Conservation (phyloP, 1,139 yeast genomes). For the Chernovozyma sophiae-reginae region DNA sequence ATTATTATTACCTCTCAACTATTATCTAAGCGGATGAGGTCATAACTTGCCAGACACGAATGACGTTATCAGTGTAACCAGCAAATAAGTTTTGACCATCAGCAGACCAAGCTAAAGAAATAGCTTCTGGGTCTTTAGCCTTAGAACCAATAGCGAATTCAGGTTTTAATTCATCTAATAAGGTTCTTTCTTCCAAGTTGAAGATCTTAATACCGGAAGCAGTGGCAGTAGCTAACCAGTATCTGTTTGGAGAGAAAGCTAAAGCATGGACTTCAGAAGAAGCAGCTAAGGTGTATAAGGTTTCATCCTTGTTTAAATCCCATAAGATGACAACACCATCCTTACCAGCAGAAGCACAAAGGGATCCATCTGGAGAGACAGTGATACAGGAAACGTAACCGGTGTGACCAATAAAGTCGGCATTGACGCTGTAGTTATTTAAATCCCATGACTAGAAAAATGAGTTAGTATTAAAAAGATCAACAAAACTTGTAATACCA, state of each 20-base stretch:
- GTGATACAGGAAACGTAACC: constrained; percentile 98
- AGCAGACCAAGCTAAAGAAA: constrained; percentile 99
- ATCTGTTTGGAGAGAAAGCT: constrained; percentile 99
- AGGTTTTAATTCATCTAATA: constrained; percentile 98
- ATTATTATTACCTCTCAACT: constrained; percentile 7
- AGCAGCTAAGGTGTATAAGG: constrained; percentile 92
- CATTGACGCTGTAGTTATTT: constrained; percentile 78
- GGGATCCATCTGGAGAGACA: constrained; percentile 99
- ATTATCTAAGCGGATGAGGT: constrained; percentile 74
- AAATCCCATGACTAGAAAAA: constrained; percentile 88
- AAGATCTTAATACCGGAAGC: constrained; percentile 96
- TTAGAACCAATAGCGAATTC: constrained; percentile 88
- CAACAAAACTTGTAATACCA: constrained; percentile 23
- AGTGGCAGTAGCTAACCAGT: constrained; percentile 99
- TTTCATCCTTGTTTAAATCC: constrained; percentile 88
- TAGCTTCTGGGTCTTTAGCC: constrained; percentile 98
- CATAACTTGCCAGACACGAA: constrained; percentile 99
- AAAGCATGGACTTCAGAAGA: constrained; percentile 97
- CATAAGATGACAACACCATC: constrained; percentile 98
- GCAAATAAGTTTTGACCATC: constrained; percentile 99
- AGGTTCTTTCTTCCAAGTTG: constrained; percentile 93
- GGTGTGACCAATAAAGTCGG: constrained; percentile 99
- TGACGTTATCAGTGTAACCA: constrained; percentile 99
- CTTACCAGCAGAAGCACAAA: constrained; percentile 99
- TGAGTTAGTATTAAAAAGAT: too few species aligned